Evolutionary conservation across 1,284 basidiomycete genomes (phyloP), one percentile per base, ranked within the genome.

Genomic region (Cerioporus squamosus): DNA sequence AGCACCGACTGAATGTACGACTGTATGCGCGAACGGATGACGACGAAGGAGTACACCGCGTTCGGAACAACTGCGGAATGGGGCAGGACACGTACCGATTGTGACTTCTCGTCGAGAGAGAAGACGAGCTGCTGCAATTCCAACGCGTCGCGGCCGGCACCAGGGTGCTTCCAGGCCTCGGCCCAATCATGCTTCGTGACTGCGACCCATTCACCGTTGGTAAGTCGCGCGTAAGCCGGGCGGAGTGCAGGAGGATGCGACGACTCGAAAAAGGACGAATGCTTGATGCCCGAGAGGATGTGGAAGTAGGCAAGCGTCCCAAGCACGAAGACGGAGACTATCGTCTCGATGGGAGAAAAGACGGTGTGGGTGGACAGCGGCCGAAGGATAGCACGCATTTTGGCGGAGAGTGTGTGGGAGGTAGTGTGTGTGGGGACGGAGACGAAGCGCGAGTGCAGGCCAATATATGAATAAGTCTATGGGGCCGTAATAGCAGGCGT

Each of bases 281-380:
- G 83, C 61, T 94, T 94, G 72, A 96, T 89, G 44, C 93, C 91
- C 61, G 87, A 86, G 57, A 98, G 83, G 61, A 97, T 83, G 73
- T 95, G 93, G 73, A 97, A 96, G 76, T 97, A 97, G 50, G 91
- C 90, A 43, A 97, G 83, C 3, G 95, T 97, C 36, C 91, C 91
- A 60, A 95, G 74, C 70, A 95, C 85, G 72, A 89, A 93, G 75
- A 93, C 90, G 70, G 87, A 85, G 55, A 97, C 94, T 66, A 97
- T 93, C 22, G 91, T 90, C 74, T 98, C 95, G 57, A 90, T 89
- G 48, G 87, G 88, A 3, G 78, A 84, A 72, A 84, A 84, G 20
- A 85, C 86, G 2, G 87, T 84, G 61, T 86, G 85, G 10, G 81
- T 80, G 5, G 86, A 86, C 63, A 90, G 77, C 0, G 86, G 85